phyloP scores from a whole-genome alignment of 73 alveolate species.

The Tetrahymena borealis region DNA sequence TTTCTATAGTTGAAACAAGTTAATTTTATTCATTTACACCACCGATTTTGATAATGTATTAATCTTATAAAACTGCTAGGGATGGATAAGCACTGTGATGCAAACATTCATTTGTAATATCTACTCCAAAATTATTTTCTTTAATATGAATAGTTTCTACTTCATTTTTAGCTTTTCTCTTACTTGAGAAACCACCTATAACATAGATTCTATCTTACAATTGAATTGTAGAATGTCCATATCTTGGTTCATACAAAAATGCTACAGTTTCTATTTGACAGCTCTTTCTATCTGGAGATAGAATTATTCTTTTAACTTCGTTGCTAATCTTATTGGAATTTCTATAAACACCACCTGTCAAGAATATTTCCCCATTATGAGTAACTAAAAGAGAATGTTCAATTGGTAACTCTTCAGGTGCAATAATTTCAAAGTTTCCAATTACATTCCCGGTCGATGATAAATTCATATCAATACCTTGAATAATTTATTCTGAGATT shows the following conservation, averaged over 20 bases:
- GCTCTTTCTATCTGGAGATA: background rate
- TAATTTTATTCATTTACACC: background rate
- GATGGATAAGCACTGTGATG: background rate
- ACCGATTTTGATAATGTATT: background rate
- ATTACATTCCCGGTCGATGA: background rate
- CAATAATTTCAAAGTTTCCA: background rate
- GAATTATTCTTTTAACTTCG: background rate
- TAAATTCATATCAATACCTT: background rate
- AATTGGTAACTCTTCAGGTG: background rate
- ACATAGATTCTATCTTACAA: background rate
- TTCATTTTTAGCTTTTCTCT: background rate
- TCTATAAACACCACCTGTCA: background rate
- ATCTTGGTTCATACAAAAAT: background rate
- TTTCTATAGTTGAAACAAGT: background rate
- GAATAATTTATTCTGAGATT: background rate
- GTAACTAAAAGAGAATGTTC: background rate
- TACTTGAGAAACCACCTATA: background rate
- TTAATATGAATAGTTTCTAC: background rate
- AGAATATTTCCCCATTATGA: background rate
- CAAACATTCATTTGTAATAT: background rate
- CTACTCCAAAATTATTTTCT: background rate
- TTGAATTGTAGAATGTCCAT: background rate
- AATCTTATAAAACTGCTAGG: background rate
- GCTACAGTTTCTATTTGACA: background rate
- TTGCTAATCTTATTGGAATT: background rate